Evolutionary conservation across 305 asterid species (phyloP).

Genomic region (Nicotiana rustica): DNA sequence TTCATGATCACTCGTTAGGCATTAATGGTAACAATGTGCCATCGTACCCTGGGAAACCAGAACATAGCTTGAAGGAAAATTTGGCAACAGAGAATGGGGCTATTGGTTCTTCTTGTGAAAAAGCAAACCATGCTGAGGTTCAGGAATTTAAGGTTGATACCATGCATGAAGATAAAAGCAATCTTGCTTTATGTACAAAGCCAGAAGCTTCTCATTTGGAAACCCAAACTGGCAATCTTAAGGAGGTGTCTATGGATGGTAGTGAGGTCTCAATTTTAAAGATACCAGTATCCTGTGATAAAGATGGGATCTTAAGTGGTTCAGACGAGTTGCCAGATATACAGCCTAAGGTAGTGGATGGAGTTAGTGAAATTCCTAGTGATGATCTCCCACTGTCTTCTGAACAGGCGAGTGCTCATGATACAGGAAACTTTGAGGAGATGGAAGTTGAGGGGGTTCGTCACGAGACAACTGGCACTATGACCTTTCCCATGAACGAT

Average conservation of each 20-base stretch:
- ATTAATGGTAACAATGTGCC: slow-evolving; percentile 12
- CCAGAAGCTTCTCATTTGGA: slow-evolving; percentile 30
- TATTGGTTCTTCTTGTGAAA: slow-evolving; percentile 21
- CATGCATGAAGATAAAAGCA: slow-evolving; percentile 17
- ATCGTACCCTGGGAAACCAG: slow-evolving; percentile 11
- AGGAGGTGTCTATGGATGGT: slow-evolving; percentile 43
- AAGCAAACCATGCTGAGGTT: slow-evolving; percentile 4
- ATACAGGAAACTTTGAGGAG: slow-evolving; percentile 48
- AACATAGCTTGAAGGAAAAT: not conserved
- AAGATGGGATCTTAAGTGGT: slow-evolving; percentile 41
- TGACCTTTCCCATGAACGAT: slow-evolving; percentile 10
- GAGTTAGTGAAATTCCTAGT: slow-evolving; percentile 37
- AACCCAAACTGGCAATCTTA: slow-evolving; percentile 37
- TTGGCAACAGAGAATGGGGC: slow-evolving; percentile 35
- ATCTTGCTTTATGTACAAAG: not conserved
- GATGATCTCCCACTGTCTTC: slow-evolving; percentile 43
- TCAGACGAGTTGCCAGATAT: slow-evolving; percentile 37
- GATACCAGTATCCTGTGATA: slow-evolving; percentile 41
- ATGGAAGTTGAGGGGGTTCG: slow-evolving; percentile 52
- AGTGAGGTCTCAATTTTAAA: slow-evolving; percentile 43
- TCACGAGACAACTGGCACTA: slow-evolving; percentile 39
- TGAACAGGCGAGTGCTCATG: slow-evolving; percentile 45
- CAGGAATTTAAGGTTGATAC: not conserved
- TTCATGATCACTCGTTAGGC: not conserved
- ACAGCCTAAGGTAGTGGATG: slow-evolving; percentile 39